Conservation (phyloP, 2,329 filamentous ascomycete species). For the Botrytis paeoniae region DNA sequence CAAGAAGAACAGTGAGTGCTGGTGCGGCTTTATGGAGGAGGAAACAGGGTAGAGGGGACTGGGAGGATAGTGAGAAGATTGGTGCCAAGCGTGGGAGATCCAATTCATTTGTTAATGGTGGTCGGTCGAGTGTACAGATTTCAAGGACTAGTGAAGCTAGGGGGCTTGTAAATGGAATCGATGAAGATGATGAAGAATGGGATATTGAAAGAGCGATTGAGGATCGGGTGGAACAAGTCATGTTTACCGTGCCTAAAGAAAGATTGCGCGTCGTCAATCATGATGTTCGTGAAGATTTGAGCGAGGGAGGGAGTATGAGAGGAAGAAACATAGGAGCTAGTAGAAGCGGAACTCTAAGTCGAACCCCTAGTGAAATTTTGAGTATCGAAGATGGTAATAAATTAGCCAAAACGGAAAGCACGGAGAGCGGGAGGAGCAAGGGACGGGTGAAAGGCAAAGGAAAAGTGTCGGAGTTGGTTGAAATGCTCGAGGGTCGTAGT, state of each 20-base stretch:
- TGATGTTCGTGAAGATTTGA: slow-evolving; percentile 50
- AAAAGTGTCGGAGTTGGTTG: slow-evolving; percentile 33
- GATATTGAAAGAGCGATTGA: slow-evolving; percentile 73
- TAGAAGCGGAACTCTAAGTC: slow-evolving; percentile 22
- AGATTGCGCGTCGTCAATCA: slow-evolving; percentile 86
- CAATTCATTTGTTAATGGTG: slow-evolving; percentile 29
- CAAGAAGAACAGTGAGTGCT: slow-evolving; percentile 46
- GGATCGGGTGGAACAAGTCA: slow-evolving; percentile 71
- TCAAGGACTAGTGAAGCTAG: not conserved
- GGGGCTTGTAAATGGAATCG: slow-evolving; percentile 14
- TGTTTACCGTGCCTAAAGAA: slow-evolving; percentile 92
- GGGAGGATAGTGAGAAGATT: slow-evolving; percentile 42
- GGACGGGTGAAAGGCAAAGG: slow-evolving; percentile 25
- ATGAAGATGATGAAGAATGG: slow-evolving; percentile 55
- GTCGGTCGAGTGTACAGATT: not conserved
- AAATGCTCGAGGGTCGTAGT: slow-evolving; percentile 29
- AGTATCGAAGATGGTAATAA: slow-evolving; percentile 6
- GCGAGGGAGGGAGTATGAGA: slow-evolving; percentile 39
- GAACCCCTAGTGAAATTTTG: slow-evolving; percentile 18
- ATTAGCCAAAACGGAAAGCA: slow-evolving; percentile 11
- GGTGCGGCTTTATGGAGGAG: slow-evolving; percentile 47
- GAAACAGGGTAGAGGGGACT: slow-evolving; percentile 51
- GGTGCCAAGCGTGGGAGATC: slow-evolving; percentile 18
- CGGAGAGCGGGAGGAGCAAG: slow-evolving; percentile 19
- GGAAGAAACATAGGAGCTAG: slow-evolving; percentile 31